Conservation (phyloP, 2,329 filamentous ascomycete species). For the Colletotrichum sp. region DNA sequence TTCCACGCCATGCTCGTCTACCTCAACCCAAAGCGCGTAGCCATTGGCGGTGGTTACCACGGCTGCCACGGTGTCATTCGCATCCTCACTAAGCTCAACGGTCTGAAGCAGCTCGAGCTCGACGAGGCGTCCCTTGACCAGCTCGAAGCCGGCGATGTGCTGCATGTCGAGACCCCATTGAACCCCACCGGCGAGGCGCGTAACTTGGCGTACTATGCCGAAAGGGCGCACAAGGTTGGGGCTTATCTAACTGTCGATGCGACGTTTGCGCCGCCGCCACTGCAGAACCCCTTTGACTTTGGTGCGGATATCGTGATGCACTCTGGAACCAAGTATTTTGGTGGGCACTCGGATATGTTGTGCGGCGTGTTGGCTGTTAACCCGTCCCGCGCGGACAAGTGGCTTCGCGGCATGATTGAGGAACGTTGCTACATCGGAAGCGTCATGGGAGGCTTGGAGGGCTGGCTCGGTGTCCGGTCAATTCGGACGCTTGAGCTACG, state of each 20-base stretch:
- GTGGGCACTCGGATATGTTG: constrained; percentile 92
- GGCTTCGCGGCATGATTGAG: constrained; percentile 63
- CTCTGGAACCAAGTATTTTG: constrained; percentile 93
- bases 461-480: constrained; percentile 89
- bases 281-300: constrained; percentile 83
- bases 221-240: constrained; percentile 73
- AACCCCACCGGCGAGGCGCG: constrained; percentile 88
- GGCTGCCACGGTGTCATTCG: constrained; percentile 87
- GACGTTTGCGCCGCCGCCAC: constrained; percentile 89
- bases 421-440: constrained; percentile 82
- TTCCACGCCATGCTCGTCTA: constrained; percentile 89
- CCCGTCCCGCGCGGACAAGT: constrained; percentile 52
- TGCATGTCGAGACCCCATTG: constrained; percentile 92
- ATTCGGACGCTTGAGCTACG: constrained; percentile 85
- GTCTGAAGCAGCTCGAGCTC: constrained; percentile 74
- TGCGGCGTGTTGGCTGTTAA: constrained; percentile 81
- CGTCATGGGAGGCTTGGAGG: constrained; percentile 89
- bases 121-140: constrained; percentile 48
- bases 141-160: constrained; percentile 78
- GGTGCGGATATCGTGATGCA: constrained; percentile 93
- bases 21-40: constrained; percentile 81
- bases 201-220: constrained; percentile 74
- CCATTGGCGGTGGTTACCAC: constrained; percentile 88
- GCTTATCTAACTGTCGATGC: constrained; percentile 85
- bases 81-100: constrained; percentile 77